Evolutionary conservation across 1,139 yeast species (phyloP).

Genomic region (Geotrichum histeridarum): DNA sequence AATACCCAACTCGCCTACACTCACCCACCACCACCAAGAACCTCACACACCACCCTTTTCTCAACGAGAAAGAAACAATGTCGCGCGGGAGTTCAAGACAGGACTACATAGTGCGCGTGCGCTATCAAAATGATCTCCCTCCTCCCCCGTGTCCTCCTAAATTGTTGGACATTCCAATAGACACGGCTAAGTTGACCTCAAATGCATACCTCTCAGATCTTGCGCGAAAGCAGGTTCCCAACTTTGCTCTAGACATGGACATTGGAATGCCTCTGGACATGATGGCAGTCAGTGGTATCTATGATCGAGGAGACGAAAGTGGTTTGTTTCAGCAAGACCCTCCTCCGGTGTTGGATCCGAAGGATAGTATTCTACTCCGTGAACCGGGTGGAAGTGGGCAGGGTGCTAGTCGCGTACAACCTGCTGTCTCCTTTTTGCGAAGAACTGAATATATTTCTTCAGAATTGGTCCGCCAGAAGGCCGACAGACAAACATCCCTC

Average conservation of each 20-base stretch:
- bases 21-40: slow-evolving; percentile 1
- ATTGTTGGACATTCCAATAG: slow-evolving; percentile 52
- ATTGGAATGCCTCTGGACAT: slow-evolving; percentile 78
- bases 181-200: slow-evolving; percentile 46
- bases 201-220: slow-evolving; percentile 66
- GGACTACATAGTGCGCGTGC: slow-evolving; percentile 80
- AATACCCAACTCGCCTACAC: neutral
- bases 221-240: slow-evolving; percentile 67
- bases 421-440: slow-evolving; percentile 76
- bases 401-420: slow-evolving; percentile 49
- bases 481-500: slow-evolving; percentile 19
- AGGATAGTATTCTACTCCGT: slow-evolving; percentile 68
- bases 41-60: neutral
- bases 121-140: slow-evolving; percentile 83
- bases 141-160: slow-evolving; percentile 94
- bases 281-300: slow-evolving; percentile 59
- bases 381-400: slow-evolving; percentile 56
- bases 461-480: slow-evolving; percentile 31
- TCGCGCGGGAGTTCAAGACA: slow-evolving; percentile 44
- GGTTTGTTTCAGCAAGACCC: slow-evolving; percentile 28
- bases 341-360: slow-evolving; percentile 54
- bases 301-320: slow-evolving; percentile 57
- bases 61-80: slow-evolving; percentile 20
- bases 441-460: slow-evolving; percentile 84
- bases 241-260: slow-evolving; percentile 65